Evolutionary conservation across 495 filamentous ascomycete species (phyloP), one percentile per base, ranked within the genome.

Genomic region (Aspergillus campestris): DNA sequence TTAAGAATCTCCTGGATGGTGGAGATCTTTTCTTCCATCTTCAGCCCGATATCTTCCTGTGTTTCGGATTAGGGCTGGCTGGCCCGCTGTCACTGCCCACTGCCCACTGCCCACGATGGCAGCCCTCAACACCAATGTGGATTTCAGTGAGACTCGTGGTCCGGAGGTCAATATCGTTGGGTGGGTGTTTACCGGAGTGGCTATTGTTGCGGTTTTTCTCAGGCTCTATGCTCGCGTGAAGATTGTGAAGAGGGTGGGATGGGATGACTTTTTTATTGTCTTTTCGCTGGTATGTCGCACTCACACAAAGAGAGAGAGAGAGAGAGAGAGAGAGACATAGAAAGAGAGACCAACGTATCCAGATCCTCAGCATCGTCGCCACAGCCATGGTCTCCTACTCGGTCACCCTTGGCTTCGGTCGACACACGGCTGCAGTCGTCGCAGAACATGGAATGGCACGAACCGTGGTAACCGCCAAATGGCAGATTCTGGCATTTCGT

Each of bases 231-330:
- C 41, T 10, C 50, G 54, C 6, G 44, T 47, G 5, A 39, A 43
- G 9, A 34, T 45, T 3, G 10, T 13, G 24, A 51, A 48, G 24
- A 34, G 29, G 11, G 24, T 41, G 7, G 54, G 53, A 8, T 56
- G 50, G 53, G 50, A 56, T 44, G 56, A 56, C 31, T 52, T 59
- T 34, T 59, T 59, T 30, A 59, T 59, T n/a, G 52, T 56, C 29
- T 54, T 56, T 10, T 56, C 56, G 1, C 14, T 59, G 56, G 56
- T 59, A 37, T 27, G 45, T 12, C 7, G 18, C 18, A 24, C 18
- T 24, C 18, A 24, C 18, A 2, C 18, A 24, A 24, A 24, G 18
- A 24, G 18, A 24, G 1, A 4, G 18, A 24, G 2, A 24, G 18
- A 24, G 18, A 24, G 2, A 24, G 1, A 24, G 18, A 24, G 18